These are phyloP conservation scores for Carex pumila DNA, from an alignment of 176 grass and related monocot genomes.

Conservation along the genomic window DNA sequence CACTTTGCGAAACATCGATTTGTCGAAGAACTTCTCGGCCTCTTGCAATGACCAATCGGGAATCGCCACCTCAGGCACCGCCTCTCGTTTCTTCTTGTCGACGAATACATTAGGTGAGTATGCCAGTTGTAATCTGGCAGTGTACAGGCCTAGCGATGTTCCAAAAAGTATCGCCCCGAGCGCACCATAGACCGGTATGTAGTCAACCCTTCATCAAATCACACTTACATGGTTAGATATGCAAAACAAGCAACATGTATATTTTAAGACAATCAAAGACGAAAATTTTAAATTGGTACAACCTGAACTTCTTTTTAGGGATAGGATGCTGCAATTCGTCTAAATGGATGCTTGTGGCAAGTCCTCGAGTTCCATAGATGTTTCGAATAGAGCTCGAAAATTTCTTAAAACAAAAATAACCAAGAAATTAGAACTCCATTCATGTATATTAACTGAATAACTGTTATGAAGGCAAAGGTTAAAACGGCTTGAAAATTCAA, in stretches of 20 bases:
- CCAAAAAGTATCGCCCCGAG: slow-evolving; percentile 45
- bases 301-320: slow-evolving; percentile 22
- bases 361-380: background rate
- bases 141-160: slow-evolving; percentile 43
- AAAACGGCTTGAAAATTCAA: background rate
- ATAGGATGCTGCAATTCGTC: background rate
- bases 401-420: background rate
- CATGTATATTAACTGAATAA: background rate
- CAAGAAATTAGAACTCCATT: background rate
- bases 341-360: background rate
- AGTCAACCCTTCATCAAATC: slow-evolving; percentile 32
- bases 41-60: slow-evolving; percentile 44
- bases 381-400: background rate
- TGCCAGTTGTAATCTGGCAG: slow-evolving; percentile 60
- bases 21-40: slow-evolving; percentile 36
- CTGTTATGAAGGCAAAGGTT: background rate
- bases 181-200: slow-evolving; percentile 56
- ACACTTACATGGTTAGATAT: background rate
- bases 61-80: slow-evolving; percentile 58
- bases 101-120: slow-evolving; percentile 73
- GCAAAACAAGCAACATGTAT: background rate
- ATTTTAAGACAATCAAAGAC: background rate
- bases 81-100: slow-evolving; percentile 77
- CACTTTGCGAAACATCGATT: slow-evolving; percentile 66
- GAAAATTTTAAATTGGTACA: background rate